Percentiles rank a stretch among this genome's conserved stretches.
These are phyloP conservation scores for Sisymbrium irio DNA, from an alignment of 345 rosid species.

Conservation along the genomic window DNA sequence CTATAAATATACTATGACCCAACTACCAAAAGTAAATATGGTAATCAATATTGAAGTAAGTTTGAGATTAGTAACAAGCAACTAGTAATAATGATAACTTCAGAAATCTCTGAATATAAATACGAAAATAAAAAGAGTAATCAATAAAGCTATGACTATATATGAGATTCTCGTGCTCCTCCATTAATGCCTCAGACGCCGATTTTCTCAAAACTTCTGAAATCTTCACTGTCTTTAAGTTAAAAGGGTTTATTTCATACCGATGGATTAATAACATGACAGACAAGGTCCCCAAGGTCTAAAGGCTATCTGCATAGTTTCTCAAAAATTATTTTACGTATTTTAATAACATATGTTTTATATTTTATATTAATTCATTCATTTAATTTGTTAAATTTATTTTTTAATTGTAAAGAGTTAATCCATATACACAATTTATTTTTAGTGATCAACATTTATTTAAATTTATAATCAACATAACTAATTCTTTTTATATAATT, in stretches of 20 bases:
- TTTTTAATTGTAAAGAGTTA: too few species aligned
- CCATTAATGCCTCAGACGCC: slow-evolving; percentile 13
- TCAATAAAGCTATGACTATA: background rate
- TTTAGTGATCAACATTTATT: too few species aligned
- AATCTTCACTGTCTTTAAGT: background rate
- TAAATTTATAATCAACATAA: too few species aligned
- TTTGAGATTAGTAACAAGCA: slow-evolving; percentile 28
- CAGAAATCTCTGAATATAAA: slow-evolving; percentile 1
- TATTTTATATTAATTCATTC: background rate
- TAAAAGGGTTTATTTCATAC: background rate
- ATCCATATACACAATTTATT: too few species aligned
- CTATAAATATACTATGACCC: slow-evolving; percentile 35
- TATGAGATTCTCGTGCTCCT: slow-evolving; percentile 22
- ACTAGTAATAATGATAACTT: slow-evolving; percentile 21
- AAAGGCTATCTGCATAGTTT: background rate
- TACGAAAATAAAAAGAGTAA: slow-evolving; percentile 1
- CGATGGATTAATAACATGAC: background rate
- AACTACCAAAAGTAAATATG: slow-evolving; percentile 34
- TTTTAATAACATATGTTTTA: background rate
- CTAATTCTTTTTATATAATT: too few species aligned
- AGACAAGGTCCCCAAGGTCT: background rate
- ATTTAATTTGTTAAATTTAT: too few species aligned
- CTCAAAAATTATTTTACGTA: background rate
- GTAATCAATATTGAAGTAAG: slow-evolving; percentile 24
- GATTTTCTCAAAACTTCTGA: background rate